These are phyloP conservation scores for Monosiga brevicollis DNA, from an alignment of 78 protist genomes.

Conservation along the genomic window DNA sequence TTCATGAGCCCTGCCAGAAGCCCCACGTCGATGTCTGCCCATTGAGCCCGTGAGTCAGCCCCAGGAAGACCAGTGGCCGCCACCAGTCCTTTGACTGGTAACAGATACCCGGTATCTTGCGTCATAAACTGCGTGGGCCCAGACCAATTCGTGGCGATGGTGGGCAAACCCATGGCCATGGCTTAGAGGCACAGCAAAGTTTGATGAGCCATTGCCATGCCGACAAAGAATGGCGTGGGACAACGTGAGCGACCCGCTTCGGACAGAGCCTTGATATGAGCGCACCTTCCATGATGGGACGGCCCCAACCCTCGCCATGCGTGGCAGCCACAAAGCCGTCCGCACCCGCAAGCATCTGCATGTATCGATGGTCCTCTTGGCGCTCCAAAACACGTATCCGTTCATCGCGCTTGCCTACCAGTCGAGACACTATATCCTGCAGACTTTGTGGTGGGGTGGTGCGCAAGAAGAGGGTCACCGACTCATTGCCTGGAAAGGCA, in stretches of 20 bases:
- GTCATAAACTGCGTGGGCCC: background rate
- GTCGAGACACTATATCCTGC: too few relatives aligned
- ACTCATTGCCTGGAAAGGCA: background rate
- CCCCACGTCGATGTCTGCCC: background rate
- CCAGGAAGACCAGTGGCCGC: background rate
- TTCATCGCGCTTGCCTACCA: background rate
- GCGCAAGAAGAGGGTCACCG: background rate
- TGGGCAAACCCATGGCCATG: background rate
- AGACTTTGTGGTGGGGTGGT: background rate
- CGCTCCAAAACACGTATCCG: background rate
- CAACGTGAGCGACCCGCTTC: too few relatives aligned
- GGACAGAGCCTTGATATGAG: too few relatives aligned
- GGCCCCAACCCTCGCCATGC: background rate
- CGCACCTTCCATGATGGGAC: background rate
- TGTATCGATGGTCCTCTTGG: background rate
- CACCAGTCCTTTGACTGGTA: background rate
- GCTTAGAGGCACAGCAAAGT: too few relatives aligned
- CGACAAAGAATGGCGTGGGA: too few relatives aligned
- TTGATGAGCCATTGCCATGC: too few relatives aligned
- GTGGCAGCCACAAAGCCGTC: background rate
- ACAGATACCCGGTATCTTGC: background rate
- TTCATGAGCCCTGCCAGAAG: background rate
- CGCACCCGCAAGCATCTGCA: background rate
- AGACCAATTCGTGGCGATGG: background rate
- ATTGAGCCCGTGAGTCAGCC: background rate